These are phyloP conservation scores for Malus asiatica DNA, from an alignment of 306 rosid species.

Conservation along the genomic window DNA sequence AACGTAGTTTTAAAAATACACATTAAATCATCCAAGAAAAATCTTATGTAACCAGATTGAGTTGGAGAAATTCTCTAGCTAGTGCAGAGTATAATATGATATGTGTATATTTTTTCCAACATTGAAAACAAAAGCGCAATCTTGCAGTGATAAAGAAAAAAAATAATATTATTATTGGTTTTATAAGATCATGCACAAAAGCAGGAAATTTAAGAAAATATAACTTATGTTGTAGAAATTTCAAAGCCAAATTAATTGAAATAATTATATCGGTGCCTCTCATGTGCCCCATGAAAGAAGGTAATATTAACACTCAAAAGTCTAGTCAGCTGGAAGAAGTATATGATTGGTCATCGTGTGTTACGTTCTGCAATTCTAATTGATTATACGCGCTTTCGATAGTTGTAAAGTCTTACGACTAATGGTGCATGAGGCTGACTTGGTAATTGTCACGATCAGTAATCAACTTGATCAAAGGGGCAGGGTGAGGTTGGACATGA, in stretches of 20 bases:
- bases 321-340: neutral
- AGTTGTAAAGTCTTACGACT: neutral
- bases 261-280: neutral
- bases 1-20: too few relatives aligned
- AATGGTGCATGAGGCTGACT: neutral
- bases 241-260: neutral
- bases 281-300: neutral
- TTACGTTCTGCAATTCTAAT: neutral
- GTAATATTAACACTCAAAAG: neutral
- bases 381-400: neutral
- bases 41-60: too few relatives aligned
- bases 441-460: neutral
- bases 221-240: neutral
- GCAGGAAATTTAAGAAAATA: neutral
- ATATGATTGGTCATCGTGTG: neutral
- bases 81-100: neutral
- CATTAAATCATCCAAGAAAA: too few relatives aligned
- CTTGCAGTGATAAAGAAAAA: too few relatives aligned
- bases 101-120: too few relatives aligned
- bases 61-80: neutral
- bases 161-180: too few relatives aligned
- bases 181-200: neutral
- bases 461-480: neutral
- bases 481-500: neutral
- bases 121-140: too few relatives aligned